Percentiles rank a stretch among this genome's conserved stretches.
These are phyloP conservation scores for Helichrysum umbraculigerum DNA, from an alignment of 129 eudicot genomes.

Conservation along the genomic window DNA sequence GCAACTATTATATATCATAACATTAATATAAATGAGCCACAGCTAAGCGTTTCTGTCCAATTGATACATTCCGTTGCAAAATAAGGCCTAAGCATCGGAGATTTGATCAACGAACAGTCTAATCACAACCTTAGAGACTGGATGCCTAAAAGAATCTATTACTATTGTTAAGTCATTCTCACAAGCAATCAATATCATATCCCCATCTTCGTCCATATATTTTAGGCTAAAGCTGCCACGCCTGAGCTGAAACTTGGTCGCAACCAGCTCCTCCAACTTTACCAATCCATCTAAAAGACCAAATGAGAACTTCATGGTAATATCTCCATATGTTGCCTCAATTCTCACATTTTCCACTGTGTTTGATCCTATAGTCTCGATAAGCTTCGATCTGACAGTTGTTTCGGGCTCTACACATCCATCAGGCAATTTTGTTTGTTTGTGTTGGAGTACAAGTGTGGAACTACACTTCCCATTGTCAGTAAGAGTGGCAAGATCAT, in stretches of 20 bases:
- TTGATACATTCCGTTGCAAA: no score
- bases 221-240: conserved; percentile 13
- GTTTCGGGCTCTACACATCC: neutral
- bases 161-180: conserved; percentile 1
- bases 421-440: conserved; percentile 1
- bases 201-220: conserved; percentile 19
- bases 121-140: no score
- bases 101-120: no score
- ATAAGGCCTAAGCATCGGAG: no score
- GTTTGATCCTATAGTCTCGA: neutral
- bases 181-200: conserved; percentile 11
- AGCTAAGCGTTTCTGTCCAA: no score
- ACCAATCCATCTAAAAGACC: conserved; percentile 12
- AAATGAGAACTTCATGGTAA: conserved; percentile 7
- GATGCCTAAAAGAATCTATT: no score
- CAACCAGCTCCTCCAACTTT: conserved; percentile 19
- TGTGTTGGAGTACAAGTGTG: neutral
- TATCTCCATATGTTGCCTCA: conserved; percentile 13
- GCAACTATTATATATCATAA: no score
- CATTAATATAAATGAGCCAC: no score
- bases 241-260: conserved; percentile 6
- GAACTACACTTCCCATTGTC: conserved; percentile 6
- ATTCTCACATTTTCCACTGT: neutral
- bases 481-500: no score
- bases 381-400: neutral